A percentile compares a stretch with the other conserved stretches of the same genome.
Evolutionary conservation across 257 asterid genomes (phyloP).

Genomic region (Marsdenia floribunda): DNA sequence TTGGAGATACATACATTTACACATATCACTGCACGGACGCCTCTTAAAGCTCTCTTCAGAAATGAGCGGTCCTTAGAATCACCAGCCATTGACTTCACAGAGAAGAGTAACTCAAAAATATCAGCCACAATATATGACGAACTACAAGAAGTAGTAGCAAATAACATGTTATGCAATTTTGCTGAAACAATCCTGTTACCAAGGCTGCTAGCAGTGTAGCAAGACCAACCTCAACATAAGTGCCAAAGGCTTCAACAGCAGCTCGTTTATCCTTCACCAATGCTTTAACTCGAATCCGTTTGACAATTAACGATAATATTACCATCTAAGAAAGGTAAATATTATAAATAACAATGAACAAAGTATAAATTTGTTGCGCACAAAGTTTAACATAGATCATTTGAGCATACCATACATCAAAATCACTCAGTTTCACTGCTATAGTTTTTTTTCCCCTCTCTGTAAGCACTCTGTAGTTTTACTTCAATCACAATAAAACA

Average conservation of each 20-base stretch:
- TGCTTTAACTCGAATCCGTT: constrained; percentile 71
- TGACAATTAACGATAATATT: constrained; percentile 72
- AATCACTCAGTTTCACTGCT: background rate
- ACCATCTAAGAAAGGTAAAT: constrained; percentile 54
- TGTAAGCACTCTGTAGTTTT: background rate
- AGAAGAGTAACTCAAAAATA: constrained; percentile 12
- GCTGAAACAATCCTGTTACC: background rate
- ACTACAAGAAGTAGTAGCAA: background rate
- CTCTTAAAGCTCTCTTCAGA: constrained; percentile 71
- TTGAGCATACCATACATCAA: background rate
- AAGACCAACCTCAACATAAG: constrained; percentile 81
- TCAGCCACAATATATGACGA: background rate
- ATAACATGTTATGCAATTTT: background rate
- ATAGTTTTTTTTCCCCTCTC: too few relatives aligned
- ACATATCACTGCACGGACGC: constrained; percentile 77
- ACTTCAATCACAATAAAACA: background rate
- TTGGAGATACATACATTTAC: constrained; percentile 43
- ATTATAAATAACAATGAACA: constrained; percentile 2
- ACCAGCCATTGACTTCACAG: constrained; percentile 65
- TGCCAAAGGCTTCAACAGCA: constrained; percentile 93
- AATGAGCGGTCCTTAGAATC: constrained; percentile 49
- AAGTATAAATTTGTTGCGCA: background rate
- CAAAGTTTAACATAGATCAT: background rate
- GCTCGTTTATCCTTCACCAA: constrained; percentile 81
- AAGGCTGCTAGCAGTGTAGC: background rate